phyloP scores from a whole-genome alignment of 495 filamentous ascomycete species.

The Ascodesmis nigricans region DNA sequence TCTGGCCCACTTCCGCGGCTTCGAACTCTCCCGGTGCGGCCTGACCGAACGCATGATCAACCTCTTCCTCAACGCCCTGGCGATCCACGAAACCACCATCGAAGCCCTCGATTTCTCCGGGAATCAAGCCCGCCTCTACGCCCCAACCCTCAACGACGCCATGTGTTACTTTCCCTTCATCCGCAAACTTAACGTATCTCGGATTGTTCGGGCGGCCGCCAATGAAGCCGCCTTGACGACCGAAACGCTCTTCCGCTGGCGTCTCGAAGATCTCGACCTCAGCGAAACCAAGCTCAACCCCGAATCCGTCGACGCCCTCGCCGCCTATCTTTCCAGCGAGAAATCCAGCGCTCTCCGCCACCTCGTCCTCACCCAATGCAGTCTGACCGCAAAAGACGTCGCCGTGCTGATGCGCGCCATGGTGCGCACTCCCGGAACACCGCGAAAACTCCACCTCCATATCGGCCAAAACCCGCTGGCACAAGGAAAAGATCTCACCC shows the following conservation, averaged over 20 bases:
- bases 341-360: constrained; percentile 43
- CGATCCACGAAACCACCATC: constrained; percentile 45
- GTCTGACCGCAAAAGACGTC: constrained; percentile 52
- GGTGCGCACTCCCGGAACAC: constrained; percentile 27
- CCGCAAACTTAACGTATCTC: constrained; percentile 48
- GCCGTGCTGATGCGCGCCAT: constrained; percentile 62
- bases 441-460: constrained; percentile 50
- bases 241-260: constrained; percentile 49
- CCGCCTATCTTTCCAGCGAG: constrained; percentile 38
- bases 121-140: constrained; percentile 47
- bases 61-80: constrained; percentile 35
- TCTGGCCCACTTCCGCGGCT: constrained; percentile 47
- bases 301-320: constrained; percentile 36
- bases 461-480: constrained; percentile 69
- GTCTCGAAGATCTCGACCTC: constrained; percentile 41
- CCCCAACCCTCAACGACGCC: constrained; percentile 27
- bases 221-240: constrained; percentile 41
- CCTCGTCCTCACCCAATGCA: constrained; percentile 57
- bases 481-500: constrained; percentile 35
- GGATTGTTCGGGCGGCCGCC: constrained; percentile 39
- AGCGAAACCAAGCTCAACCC: constrained; percentile 29
- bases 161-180: constrained; percentile 47
- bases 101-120: constrained; percentile 59
- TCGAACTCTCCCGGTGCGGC: constrained; percentile 62
- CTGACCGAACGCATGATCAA: constrained; percentile 37